These are phyloP conservation scores for Starmera dryadoides DNA, from an alignment of 805 yeast species.

Conservation along the genomic window DNA sequence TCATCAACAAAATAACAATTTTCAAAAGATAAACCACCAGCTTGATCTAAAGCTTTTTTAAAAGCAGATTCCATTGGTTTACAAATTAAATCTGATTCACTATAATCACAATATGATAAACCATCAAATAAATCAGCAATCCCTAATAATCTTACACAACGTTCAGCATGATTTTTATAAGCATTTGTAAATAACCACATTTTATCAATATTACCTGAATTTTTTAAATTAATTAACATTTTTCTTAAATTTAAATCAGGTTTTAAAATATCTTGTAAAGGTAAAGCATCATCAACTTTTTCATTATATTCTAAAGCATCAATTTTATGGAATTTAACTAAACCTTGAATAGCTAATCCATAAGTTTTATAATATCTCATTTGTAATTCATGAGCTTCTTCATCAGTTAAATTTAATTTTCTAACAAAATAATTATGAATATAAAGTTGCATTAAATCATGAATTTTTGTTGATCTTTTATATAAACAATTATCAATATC, in stretches of 20 bases:
- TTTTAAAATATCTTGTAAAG: conserved; percentile 66
- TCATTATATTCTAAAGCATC: conserved; percentile 85
- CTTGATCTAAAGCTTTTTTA: conserved; percentile 53
- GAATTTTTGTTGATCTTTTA: conserved; percentile 64
- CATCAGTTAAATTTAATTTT: conserved; percentile 52
- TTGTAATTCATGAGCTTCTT: conserved; percentile 70
- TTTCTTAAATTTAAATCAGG: conserved; percentile 53
- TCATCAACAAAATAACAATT: conserved; percentile 82
- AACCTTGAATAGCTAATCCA: conserved; percentile 91
- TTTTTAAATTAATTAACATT: conserved; percentile 37
- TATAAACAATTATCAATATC: conserved; percentile 94
- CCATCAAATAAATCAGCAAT: conserved; percentile 94
- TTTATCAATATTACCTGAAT: conserved; percentile 49
- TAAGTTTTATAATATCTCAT: conserved; percentile 73
- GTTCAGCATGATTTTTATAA: conserved; percentile 78
- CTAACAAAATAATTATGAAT: conserved; percentile 77
- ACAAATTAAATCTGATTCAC: conserved; percentile 60
- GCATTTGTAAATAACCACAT: conserved; percentile 96
- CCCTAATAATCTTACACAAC: conserved; percentile 76
- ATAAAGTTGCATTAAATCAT: conserved; percentile 79
- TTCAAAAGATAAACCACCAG: conserved; percentile 43
- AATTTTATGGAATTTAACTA: conserved; percentile 55
- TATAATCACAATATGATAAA: conserved; percentile 84
- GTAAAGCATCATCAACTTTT: conserved; percentile 88
- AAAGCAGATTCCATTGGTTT: conserved; percentile 81